Evolutionary conservation across 2,329 filamentous ascomycete genomes (phyloP), one percentile per base, ranked within the genome.

Genomic region (Fonsecaea multimorphosa): DNA sequence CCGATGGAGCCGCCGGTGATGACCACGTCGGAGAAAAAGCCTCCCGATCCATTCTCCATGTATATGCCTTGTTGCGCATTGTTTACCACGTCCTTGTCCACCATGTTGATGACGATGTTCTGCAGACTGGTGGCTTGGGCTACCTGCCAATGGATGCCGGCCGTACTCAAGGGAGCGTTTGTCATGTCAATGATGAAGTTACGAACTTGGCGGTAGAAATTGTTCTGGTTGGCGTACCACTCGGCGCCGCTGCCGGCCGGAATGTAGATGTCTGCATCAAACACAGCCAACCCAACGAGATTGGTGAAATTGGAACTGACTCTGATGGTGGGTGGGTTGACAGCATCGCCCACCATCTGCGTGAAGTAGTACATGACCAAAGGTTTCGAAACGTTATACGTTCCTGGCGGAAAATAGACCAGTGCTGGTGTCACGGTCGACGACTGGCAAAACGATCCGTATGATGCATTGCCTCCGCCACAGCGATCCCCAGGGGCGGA

Each of bases 341-440:
- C 75, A 62, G 87, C 86, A 78, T 95, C 67, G 93, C 82, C 93
- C 62, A 89, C 81, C 14, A 89, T 76, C 74, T 88, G 83, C 5
- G 87, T 89, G 66, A 85, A 84, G 75, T 89, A 90, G 71, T 86
- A 88, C 71, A 87, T 81, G 60, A 87, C 82, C 67, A 90, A 86
- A 46, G 91, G 90, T 71, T 80, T 82, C 77, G 85, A 89, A 73
- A 96, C 87, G 24, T 88, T 72, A 76, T 95, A 96, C 64, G 86
- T 92, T 65, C 92, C 91, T 16, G 90, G 82, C 56, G 91, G 92
- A 81, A 96, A 94, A 82, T 93, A 96, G 57, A 96, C 86, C 24
- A 96, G 79, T 31, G 91, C 92, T 0, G 92, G 92, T 2, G 87
- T 85, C 22, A 85, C 84, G 8, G 92, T 96, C 59, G 84, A 85